phyloP scores from a whole-genome alignment of 2,329 filamentous ascomycete genomes.

The Sarocladium strictum region DNA sequence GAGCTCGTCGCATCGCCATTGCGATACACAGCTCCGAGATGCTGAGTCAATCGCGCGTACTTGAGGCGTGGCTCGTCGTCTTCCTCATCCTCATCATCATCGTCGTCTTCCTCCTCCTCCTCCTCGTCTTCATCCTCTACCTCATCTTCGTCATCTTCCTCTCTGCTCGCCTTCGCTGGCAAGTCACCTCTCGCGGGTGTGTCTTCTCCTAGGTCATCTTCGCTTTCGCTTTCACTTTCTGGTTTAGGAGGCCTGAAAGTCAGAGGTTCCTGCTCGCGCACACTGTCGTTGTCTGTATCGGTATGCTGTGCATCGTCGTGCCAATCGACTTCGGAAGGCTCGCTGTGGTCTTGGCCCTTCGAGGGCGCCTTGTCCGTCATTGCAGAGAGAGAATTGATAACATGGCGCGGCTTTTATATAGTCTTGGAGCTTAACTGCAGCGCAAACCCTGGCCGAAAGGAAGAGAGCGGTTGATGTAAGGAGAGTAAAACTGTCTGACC shows the following conservation, averaged over 20 bases:
- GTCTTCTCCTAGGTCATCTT: conserved; percentile 11
- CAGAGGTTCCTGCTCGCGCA: not conserved
- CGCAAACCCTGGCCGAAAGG: not conserved
- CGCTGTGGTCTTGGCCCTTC: conserved; percentile 10
- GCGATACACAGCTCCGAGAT: conserved; percentile 75
- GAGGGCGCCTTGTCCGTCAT: conserved; percentile 14
- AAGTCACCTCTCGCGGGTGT: conserved; percentile 13
- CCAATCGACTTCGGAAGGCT: not conserved
- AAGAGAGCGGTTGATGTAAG: not conserved
- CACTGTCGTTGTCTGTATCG: not conserved
- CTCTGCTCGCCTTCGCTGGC: conserved; percentile 16
- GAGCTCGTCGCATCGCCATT: conserved; percentile 93
- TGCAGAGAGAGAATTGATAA: not conserved
- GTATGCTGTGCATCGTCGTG: not conserved
- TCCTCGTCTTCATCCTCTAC: conserved; percentile 40
- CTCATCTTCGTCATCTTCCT: conserved; percentile 30
- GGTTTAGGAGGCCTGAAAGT: conserved; percentile 6
- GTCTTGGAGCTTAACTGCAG: not conserved
- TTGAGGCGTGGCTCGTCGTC: conserved; percentile 94
- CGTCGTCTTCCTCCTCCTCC: conserved; percentile 52
- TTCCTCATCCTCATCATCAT: conserved; percentile 73
- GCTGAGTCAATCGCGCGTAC: conserved; percentile 79
- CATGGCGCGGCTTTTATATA: not conserved
- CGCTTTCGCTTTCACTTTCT: conserved; percentile 14
- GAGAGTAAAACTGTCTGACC: not conserved